Conservation (phyloP, 2,329 filamentous ascomycete species). For the Diaporthe humulicola region DNA sequence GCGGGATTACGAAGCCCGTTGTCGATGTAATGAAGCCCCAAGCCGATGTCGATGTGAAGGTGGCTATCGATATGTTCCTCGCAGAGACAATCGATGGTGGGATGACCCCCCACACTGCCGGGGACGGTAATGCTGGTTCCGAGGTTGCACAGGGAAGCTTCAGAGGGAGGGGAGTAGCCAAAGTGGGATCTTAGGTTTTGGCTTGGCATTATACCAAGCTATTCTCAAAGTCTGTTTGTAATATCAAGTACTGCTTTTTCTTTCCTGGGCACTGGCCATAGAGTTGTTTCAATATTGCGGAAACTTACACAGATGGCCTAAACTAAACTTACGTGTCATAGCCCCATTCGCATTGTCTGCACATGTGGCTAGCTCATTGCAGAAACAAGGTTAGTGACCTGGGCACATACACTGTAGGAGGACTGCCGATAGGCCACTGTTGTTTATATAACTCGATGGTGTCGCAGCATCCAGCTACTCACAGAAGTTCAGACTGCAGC, state of each 20-base stretch:
- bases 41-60: neutral
- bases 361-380: neutral
- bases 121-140: too few relatives aligned
- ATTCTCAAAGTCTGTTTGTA: neutral
- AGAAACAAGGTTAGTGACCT: neutral
- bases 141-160: neutral
- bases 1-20: neutral
- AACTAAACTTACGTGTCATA: neutral
- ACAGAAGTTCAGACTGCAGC: neutral
- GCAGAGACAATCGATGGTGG: neutral
- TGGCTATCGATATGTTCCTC: neutral
- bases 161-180: neutral
- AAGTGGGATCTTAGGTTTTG: neutral
- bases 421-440: neutral
- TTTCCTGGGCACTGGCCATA: neutral
- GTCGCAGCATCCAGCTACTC: neutral
- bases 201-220: constrained; percentile 1
- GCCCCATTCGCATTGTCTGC: neutral
- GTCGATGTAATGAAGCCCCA: neutral
- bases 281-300: neutral
- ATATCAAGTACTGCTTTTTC: neutral
- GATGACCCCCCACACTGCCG: neutral
- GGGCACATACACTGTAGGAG: neutral
- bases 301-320: neutral
- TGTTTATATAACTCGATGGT: neutral